A percentile compares a stretch with the other conserved stretches of the same genome.
Evolutionary conservation across 257 asterid genomes (phyloP).

Genomic region (Solanum medicagineum): DNA sequence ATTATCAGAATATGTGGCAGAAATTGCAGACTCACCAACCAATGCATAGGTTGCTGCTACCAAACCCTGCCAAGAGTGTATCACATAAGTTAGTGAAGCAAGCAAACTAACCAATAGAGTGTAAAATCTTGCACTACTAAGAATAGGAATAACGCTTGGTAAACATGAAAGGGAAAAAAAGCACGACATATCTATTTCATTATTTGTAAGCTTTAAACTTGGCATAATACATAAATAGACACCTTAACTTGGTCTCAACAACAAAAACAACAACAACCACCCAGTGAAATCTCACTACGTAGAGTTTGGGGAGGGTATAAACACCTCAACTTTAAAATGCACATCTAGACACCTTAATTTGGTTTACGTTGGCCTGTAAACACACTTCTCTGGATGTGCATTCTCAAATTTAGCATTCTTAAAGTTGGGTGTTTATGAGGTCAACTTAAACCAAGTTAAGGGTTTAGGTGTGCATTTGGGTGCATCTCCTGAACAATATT

Average conservation of each 20-base stretch:
- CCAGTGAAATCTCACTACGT: no score
- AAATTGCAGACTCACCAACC: slow-evolving; percentile 1
- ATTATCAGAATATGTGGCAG: neutral
- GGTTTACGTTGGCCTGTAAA: neutral
- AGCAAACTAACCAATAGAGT: neutral
- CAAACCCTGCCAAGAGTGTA: slow-evolving; percentile 1
- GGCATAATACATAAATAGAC: neutral
- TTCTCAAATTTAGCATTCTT: neutral
- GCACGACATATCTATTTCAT: neutral
- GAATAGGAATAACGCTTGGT: neutral
- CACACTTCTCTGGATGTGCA: neutral
- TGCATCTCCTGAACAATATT: neutral
- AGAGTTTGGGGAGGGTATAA: neutral
- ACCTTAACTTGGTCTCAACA: neutral
- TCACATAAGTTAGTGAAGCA: neutral
- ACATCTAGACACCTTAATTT: neutral
- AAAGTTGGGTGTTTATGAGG: neutral
- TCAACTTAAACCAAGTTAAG: neutral
- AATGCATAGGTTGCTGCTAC: slow-evolving; percentile 2
- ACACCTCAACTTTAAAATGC: neutral
- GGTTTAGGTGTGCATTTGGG: neutral
- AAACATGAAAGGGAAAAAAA: neutral
- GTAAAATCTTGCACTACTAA: neutral
- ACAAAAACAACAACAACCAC: no score
- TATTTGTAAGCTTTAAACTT: neutral